These are phyloP conservation scores for Citrus mangshanensis DNA, from an alignment of 345 rosid species.

Conservation along the genomic window DNA sequence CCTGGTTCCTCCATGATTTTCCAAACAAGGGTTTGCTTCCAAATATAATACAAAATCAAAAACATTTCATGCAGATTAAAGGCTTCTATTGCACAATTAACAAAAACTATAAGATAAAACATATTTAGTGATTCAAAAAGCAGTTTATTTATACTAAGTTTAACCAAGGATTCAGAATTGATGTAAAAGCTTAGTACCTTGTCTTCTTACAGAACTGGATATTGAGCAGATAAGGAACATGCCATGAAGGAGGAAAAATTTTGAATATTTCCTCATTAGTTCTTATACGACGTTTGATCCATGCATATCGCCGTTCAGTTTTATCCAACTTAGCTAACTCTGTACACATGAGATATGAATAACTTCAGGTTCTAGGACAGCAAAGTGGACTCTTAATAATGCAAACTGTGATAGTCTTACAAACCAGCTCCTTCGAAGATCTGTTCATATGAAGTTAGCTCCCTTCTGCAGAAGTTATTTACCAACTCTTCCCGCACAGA, in stretches of 20 bases:
- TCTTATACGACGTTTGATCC: constrained; percentile 96
- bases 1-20: not conserved
- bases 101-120: not conserved
- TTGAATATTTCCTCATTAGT: constrained; percentile 98
- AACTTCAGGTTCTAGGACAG: not conserved
- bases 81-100: not conserved
- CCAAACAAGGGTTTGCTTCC: not conserved
- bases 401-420: constrained; percentile 15
- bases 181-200: constrained; percentile 39
- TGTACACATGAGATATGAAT: constrained; percentile 19
- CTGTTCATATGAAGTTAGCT: constrained; percentile 96
- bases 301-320: constrained; percentile 92
- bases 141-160: not conserved
- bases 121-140: constrained; percentile 1
- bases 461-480: constrained; percentile 94
- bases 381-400: constrained; percentile 3
- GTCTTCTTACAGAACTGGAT: constrained; percentile 97
- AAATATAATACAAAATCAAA: not conserved
- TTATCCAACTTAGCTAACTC: constrained; percentile 97
- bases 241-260: constrained; percentile 94
- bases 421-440: constrained; percentile 99
- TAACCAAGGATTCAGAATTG: not conserved
- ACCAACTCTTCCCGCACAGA: constrained; percentile 99
- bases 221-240: constrained; percentile 89
- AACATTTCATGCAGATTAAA: not conserved